Evolutionary conservation across 352 stramenopile species (phyloP), one percentile per base, ranked within the genome.

Genomic region (Phytophthora cajani): DNA sequence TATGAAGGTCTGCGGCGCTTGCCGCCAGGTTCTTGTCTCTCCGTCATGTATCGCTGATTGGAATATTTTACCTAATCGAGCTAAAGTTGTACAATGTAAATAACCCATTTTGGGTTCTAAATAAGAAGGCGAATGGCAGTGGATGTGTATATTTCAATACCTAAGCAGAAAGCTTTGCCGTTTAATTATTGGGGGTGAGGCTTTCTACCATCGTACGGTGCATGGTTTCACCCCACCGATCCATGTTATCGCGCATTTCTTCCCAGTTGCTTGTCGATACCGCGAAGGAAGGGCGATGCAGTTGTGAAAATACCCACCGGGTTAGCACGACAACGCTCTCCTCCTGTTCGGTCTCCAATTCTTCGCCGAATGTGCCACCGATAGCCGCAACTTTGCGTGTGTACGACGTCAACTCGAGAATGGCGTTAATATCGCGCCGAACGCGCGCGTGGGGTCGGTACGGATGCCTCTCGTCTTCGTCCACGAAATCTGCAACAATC

Each of bases 401-500:
- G 59, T 69, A 76, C 46, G 69, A 70, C 9, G 66, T 75, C 11
- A 80, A 50, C 50, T 78, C 65, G 27, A 80, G 56, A 54, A 80
- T 75, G 46, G 67, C 64, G 47, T 72, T 80, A 52, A 75, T 70
- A 65, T 82, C 71, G 11, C 66, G 58, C 30, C 75, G 55, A n/a
- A 82, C 55, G 10, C 72, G 75, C 32, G 71, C 61, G 4, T 56
- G 55, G 0, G 75, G 75, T 36, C 57, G 65, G 19, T 82, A 82
- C n/a, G 72, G 75, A 69, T 82, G 69, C 7, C 64, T 65, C 1
- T 79, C 72, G 21, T 82, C 75, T 40, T 75, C 54, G 38, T 82
- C 60, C 25, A 82, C 75, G 55, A 80, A 82, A 52, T 82, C 75
- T 5, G 72, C 64, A 59, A 75, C 71, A 23, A 82, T 78, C 14